These are phyloP conservation scores for Chlorella sorokiniana DNA, from an alignment of 139 green algal species.

Conservation along the genomic window DNA sequence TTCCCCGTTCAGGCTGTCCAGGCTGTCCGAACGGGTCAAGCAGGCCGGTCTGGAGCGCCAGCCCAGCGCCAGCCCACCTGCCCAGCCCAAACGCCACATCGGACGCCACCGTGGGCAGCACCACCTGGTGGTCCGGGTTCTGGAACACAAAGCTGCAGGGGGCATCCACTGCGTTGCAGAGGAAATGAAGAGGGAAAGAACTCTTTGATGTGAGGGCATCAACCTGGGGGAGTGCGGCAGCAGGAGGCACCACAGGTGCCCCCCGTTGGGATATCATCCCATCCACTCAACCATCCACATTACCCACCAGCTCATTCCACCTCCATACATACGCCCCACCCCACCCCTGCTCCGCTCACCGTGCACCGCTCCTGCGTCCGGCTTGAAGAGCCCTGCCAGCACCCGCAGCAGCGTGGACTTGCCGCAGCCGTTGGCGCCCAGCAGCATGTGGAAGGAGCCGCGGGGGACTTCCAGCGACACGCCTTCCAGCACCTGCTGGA, in stretches of 20 bases:
- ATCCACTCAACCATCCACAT: no score
- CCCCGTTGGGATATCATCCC: no score
- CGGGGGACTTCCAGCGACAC: constrained; percentile 45
- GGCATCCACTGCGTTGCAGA: constrained; percentile 45
- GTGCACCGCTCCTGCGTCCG: constrained; percentile 58
- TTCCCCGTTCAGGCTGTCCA: no score
- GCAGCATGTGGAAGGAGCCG: constrained; percentile 90
- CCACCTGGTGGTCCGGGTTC: constrained; percentile 96
- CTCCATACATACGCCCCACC: not conserved
- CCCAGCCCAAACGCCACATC: constrained; percentile 97
- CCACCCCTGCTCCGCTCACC: not conserved
- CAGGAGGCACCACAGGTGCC: no score
- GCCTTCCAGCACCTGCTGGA: constrained; percentile 19
- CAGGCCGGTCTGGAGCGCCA: not conserved
- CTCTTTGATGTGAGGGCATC: no score
- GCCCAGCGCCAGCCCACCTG: constrained; percentile 41
- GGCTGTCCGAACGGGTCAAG: no score
- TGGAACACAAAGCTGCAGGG: constrained; percentile 94
- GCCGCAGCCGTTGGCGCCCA: constrained; percentile 91
- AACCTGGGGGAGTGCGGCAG: no score
- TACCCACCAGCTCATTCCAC: not conserved
- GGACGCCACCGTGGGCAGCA: constrained; percentile 91
- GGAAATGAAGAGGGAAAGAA: not conserved
- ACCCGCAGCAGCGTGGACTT: constrained; percentile 87
- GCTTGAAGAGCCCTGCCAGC: constrained; percentile 79